phyloP scores from a whole-genome alignment of 2,329 filamentous ascomycete species.

The Phyllosticta capitalensis region DNA sequence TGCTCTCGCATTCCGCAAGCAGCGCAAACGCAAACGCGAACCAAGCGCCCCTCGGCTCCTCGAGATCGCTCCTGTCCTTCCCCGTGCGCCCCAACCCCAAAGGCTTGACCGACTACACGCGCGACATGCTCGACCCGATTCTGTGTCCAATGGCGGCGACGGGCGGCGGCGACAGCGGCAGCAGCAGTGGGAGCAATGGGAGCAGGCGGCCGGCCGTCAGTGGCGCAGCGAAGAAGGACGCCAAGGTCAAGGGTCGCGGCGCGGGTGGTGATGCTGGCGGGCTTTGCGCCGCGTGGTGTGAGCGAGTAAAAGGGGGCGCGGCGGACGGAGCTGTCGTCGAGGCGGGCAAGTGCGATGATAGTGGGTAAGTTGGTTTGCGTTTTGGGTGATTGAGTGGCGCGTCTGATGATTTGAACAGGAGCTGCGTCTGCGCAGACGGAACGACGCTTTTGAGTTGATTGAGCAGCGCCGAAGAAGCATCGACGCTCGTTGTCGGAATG shows the following conservation, averaged over 20 bases:
- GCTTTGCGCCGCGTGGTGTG: neutral
- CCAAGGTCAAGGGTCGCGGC: neutral
- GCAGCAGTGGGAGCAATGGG: neutral
- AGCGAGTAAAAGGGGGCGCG: neutral
- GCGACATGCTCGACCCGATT: slow-evolving; percentile 2
- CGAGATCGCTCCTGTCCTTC: neutral
- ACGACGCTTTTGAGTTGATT: neutral
- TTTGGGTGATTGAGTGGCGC: too few species aligned
- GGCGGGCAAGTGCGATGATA: neutral
- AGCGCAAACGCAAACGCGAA: neutral
- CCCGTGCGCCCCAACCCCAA: neutral
- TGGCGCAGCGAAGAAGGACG: too few species aligned
- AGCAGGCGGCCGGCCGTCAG: neutral
- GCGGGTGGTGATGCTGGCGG: neutral
- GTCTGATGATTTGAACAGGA: neutral
- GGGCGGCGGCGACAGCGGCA: neutral
- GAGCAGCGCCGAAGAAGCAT: too few species aligned
- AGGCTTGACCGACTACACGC: slow-evolving; percentile 6
- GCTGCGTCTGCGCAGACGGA: neutral
- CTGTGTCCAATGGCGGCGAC: neutral
- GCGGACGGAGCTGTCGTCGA: neutral
- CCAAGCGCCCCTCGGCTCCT: neutral
- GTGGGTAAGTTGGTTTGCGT: too few species aligned
- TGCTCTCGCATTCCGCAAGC: neutral
- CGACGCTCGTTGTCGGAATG: too few species aligned